These are phyloP conservation scores for Hyaloperonospora brassicae DNA, from an alignment of 352 stramenopile species.

Conservation along the genomic window DNA sequence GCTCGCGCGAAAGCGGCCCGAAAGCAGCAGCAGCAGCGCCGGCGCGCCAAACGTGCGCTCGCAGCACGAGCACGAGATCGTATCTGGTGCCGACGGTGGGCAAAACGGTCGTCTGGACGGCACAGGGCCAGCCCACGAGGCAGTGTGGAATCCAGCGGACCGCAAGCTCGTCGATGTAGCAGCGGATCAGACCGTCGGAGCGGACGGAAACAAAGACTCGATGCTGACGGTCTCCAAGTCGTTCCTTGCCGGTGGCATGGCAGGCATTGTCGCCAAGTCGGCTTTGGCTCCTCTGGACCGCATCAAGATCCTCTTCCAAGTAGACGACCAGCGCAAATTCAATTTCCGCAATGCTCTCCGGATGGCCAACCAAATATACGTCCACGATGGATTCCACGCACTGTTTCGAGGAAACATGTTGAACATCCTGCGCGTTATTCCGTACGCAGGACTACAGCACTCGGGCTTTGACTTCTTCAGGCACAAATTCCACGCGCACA, in stretches of 20 bases:
- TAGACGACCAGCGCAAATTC: constrained; percentile 63
- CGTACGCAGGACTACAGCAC: constrained; percentile 72
- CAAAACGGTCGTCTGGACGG: constrained; percentile 9
- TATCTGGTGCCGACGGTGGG: constrained; percentile 18
- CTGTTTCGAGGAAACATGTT: constrained; percentile 72
- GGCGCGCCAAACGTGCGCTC: neutral
- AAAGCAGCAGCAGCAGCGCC: constrained; percentile 1
- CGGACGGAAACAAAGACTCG: constrained; percentile 27
- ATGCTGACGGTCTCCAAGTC: constrained; percentile 74
- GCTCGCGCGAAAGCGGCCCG: constrained; percentile 7
- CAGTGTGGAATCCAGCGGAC: constrained; percentile 2
- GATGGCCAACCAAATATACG: constrained; percentile 58
- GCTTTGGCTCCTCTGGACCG: constrained; percentile 65
- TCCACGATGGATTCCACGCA: constrained; percentile 56
- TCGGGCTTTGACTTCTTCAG: constrained; percentile 82
- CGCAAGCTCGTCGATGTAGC: constrained; percentile 10
- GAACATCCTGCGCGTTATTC: constrained; percentile 74
- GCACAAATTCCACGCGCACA: constrained; percentile 73
- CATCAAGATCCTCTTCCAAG: constrained; percentile 84
- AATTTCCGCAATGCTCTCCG: constrained; percentile 62
- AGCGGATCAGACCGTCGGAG: constrained; percentile 2
- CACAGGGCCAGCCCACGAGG: constrained; percentile 7
- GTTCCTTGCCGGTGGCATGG: constrained; percentile 64
- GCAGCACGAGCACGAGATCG: constrained; percentile 20
- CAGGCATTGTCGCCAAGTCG: constrained; percentile 74